These are phyloP conservation scores for Rhodotorula sp. DNA, from an alignment of 1,284 basidiomycete genomes.

Conservation along the genomic window DNA sequence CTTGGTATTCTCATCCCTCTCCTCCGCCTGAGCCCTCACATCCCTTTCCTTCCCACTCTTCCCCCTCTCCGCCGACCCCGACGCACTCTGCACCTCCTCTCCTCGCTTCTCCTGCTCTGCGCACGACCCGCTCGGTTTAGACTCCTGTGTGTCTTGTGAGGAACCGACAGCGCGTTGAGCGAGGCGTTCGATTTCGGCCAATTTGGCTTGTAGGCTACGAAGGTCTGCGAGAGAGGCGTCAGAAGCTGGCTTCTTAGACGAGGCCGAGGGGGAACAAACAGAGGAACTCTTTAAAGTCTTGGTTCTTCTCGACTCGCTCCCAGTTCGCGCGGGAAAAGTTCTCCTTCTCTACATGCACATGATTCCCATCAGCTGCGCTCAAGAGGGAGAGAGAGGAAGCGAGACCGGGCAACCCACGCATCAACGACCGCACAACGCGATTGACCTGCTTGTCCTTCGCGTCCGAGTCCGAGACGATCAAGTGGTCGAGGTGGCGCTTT, in stretches of 20 bases:
- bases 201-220: constrained; percentile 13
- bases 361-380: too few species aligned
- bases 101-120: neutral
- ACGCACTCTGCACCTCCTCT: neutral
- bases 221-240: constrained; percentile 5
- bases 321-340: constrained; percentile 11
- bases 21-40: neutral
- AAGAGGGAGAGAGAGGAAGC: neutral
- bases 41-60: neutral
- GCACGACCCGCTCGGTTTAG: neutral
- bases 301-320: constrained; percentile 23
- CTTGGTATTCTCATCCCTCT: neutral
- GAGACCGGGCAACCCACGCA: constrained; percentile 19
- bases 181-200: constrained; percentile 6
- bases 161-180: neutral
- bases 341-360: constrained; percentile 11
- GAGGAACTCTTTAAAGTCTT: constrained; percentile 24
- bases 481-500: constrained; percentile 11
- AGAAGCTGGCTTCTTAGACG: too few species aligned
- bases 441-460: constrained; percentile 8
- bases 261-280: constrained; percentile 1
- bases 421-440: constrained; percentile 10
- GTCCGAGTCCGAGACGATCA: constrained; percentile 14
- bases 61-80: neutral
- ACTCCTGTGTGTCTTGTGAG: neutral